Percentiles rank a stretch among this genome's conserved stretches.
These are phyloP conservation scores for Suhomyces panamericanus DNA, from an alignment of 1,139 yeast genomes.

Conservation along the genomic window DNA sequence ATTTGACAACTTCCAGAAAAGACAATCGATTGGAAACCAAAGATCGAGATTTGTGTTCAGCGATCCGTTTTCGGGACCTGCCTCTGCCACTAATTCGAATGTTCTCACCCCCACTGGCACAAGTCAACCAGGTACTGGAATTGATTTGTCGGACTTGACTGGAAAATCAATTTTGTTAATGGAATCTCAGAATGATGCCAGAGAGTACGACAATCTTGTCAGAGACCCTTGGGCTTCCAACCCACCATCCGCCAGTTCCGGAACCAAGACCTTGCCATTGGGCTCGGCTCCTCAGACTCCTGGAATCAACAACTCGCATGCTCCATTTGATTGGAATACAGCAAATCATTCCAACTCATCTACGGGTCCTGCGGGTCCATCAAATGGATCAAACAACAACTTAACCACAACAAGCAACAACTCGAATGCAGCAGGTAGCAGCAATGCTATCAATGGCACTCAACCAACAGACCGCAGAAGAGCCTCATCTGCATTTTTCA, in stretches of 20 bases:
- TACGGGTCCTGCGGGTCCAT: conserved; percentile 10
- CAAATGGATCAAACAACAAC: conserved; percentile 7
- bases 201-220: conserved; percentile 52
- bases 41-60: conserved; percentile 70
- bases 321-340: conserved; percentile 17
- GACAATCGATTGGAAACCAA: conserved; percentile 57
- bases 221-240: conserved; percentile 47
- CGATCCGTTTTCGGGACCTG: conserved; percentile 53
- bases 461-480: conserved; percentile 28
- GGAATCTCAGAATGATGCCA: conserved; percentile 57
- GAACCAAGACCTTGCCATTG: conserved; percentile 12
- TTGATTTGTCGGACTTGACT: conserved; percentile 39
- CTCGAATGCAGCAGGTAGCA: conserved; percentile 3
- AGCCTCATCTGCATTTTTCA: conserved; percentile 39
- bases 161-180: conserved; percentile 57
- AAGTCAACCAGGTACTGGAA: conserved; percentile 17
- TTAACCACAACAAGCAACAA: conserved; percentile 11
- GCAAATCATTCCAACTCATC: conserved; percentile 8
- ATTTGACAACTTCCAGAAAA: conserved; percentile 36
- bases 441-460: conserved; percentile 3
- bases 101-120: conserved; percentile 18
- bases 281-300: conserved; percentile 43
- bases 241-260: conserved; percentile 8
- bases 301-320: conserved; percentile 23
- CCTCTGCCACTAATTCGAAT: conserved; percentile 19